Base-by-base conservation (phyloP, 2,329 filamentous ascomycete species). In the Ilyonectria mors-panacis region DNA sequence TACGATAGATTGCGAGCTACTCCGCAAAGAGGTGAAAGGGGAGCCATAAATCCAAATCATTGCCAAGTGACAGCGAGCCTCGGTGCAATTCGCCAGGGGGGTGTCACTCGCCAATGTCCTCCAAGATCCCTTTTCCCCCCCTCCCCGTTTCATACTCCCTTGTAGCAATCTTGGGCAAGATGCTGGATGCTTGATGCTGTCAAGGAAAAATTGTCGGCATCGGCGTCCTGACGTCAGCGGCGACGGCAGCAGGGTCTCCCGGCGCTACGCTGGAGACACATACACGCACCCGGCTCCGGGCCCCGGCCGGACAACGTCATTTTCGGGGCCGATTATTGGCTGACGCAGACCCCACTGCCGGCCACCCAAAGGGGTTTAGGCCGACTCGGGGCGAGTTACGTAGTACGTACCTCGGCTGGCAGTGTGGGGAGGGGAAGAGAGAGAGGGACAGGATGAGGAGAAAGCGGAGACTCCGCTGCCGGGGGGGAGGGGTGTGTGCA, bases 151-250 rank as follows among this genome's bases (percentile, higher is more conserved):
- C 50, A 54, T 28, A 15, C 13, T 23, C 44, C 44, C 44, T 21
- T 47, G 44, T 23, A 23, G 13, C 12, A 17, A 13, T 39, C 37
- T 39, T 39, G 37, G 17, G 37, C 37, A 39, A 12, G 37, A 39
- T 13, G 5, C 13, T 17, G 37, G 12, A 39, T 13, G 12, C 10
- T 10, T 4, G 47, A 26, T 15, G 56, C 13, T 30, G 21, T 26
- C n/a, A 19, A 33, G 6, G 33, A 45, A n/a, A 48, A 57, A 45
- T 28, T 15, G 21, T 39, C 37, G 28, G 42, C 12, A 35, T 35
- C 42, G 35, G 35, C 19, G 19, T 28, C 15, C 42, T 78, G 76
- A 78, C 76, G 76, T 78, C 75, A 74, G 70, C 68, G 73, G 76
- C 72, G 60, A 66, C 51, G 59, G 59, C 60, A 68, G 65, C 69